Base-by-base conservation (phyloP, 352 stramenopile species). In the Globisporangium mamillatum region DNA sequence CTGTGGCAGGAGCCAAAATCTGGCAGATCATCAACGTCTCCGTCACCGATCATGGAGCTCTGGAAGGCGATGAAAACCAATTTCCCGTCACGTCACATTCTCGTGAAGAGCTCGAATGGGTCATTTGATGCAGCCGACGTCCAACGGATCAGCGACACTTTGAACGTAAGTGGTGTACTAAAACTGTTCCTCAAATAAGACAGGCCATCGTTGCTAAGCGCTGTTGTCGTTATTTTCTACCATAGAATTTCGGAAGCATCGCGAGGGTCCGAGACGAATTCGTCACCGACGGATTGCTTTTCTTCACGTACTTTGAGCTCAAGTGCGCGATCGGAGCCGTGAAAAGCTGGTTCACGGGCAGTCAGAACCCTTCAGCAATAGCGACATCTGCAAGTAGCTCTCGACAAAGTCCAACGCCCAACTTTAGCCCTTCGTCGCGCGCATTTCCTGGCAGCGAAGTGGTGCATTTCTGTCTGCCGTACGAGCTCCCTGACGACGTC, bases 251-350 rank as follows among this genome's bases (percentile, higher is more conserved):
- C 66, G 88, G 88, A 0, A 72, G 65, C n/a, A 48, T 94, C 16
- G 86, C 83, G 1, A 75, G 72, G 3, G 75, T 79, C 50, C 75
- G 81, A 5, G 60, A 77, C 34, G 82, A 90, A 24, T 75, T 94
- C 44, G 77, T 77, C 3, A 53, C 27, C 2, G 69, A 88, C 1
- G 86, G 86, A 0, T 63, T 95, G 24, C 67, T 95, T 9, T 90
- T 94, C 60, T 89, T 79, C 66, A 93, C 86, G 52, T 95, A 85
- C 58, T 89, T 80, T 60, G 80, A 93, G 65, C 77, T 92, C 24
- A 80, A 83, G 57, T 80, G 76, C 50, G 86, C 88, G n/a, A 80
- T 92, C 16, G 72, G 70, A 0, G 79, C 80, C 0, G 78, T 89
- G 20, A 84, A 90, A 54, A 59, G 72, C 62, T 93, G 76, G 81